A percentile compares a stretch with the other conserved stretches of the same genome.
phyloP scores from a whole-genome alignment of 352 stramenopile species.

The Pythium scleroteichum region DNA sequence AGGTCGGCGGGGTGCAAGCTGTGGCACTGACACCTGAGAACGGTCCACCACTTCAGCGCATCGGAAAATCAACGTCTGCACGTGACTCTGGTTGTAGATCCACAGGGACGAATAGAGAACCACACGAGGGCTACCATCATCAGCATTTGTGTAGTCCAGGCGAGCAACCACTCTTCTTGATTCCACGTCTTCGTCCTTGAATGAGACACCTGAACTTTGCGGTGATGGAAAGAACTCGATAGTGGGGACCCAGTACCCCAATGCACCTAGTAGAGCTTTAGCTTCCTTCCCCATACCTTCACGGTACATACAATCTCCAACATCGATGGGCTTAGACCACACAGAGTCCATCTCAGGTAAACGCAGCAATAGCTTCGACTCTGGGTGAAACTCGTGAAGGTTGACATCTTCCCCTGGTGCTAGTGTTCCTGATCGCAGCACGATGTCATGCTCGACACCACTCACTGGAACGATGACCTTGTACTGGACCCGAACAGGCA shows the following conservation, averaged over 20 bases:
- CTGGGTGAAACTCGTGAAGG: conserved; percentile 82
- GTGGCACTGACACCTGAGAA: conserved; percentile 50
- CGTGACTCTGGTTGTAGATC: conserved; percentile 91
- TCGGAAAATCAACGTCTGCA: conserved; percentile 76
- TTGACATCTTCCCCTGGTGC: conserved; percentile 82
- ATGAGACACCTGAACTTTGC: conserved; percentile 48
- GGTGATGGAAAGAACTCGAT: conserved; percentile 74
- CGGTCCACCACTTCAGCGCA: conserved; percentile 58
- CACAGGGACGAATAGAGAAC: conserved; percentile 84
- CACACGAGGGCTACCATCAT: conserved; percentile 81
- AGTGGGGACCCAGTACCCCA: conserved; percentile 52
- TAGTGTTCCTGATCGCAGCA: conserved; percentile 68
- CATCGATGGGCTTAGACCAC: conserved; percentile 66
- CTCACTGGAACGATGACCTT: conserved; percentile 47
- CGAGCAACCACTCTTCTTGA: conserved; percentile 70
- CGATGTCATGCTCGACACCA: conserved; percentile 25
- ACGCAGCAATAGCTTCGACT: conserved; percentile 67
- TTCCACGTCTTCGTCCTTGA: conserved; percentile 68
- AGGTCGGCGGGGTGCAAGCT: conserved; percentile 61
- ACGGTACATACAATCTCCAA: conserved; percentile 83
- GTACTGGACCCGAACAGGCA: conserved; percentile 86
- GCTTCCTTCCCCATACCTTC: conserved; percentile 72
- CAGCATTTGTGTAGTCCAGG: conserved; percentile 80
- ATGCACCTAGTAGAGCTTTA: conserved; percentile 60
- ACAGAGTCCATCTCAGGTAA: conserved; percentile 87